phyloP scores from a whole-genome alignment of 495 filamentous ascomycete species.

The Lepidopterella palustris region DNA sequence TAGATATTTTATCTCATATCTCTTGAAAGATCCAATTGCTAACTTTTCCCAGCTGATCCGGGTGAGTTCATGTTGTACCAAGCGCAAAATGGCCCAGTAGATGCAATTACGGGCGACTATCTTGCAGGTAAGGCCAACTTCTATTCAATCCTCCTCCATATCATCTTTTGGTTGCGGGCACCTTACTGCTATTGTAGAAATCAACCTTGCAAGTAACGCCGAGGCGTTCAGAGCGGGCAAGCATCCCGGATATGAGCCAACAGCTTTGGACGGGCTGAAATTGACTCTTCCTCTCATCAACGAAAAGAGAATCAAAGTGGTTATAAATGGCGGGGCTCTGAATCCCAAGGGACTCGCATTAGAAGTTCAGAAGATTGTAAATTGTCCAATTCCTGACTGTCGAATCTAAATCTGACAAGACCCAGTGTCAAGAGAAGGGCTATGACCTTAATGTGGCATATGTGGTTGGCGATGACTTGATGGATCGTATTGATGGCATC shows the following conservation, averaged over 20 bases:
- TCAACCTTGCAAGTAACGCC: constrained; percentile 25
- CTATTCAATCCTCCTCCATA: not conserved
- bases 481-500: not conserved
- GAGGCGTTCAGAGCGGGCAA: not conserved
- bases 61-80: not conserved
- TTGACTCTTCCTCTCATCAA: constrained; percentile 14
- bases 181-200: constrained; percentile 4
- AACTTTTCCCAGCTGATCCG: not conserved
- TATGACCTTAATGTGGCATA: not conserved
- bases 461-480: not conserved
- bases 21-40: not conserved
- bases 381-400: too few relatives aligned
- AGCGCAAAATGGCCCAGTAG: constrained; percentile 5
- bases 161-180: too few relatives aligned
- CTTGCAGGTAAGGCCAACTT: constrained; percentile 10
- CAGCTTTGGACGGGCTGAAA: constrained; percentile 10
- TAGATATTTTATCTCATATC: not conserved
- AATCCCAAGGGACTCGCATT: constrained; percentile 18
- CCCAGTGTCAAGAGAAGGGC: not conserved
- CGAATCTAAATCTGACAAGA: too few relatives aligned
- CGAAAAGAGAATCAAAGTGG: constrained; percentile 28
- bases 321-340: constrained; percentile 27
- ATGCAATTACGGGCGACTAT: constrained; percentile 30
- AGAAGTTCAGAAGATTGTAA: constrained; percentile 9
- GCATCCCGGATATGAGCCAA: constrained; percentile 13